phyloP scores from a whole-genome alignment of 2,329 filamentous ascomycete species.

The Sporothrix schenckii region DNA sequence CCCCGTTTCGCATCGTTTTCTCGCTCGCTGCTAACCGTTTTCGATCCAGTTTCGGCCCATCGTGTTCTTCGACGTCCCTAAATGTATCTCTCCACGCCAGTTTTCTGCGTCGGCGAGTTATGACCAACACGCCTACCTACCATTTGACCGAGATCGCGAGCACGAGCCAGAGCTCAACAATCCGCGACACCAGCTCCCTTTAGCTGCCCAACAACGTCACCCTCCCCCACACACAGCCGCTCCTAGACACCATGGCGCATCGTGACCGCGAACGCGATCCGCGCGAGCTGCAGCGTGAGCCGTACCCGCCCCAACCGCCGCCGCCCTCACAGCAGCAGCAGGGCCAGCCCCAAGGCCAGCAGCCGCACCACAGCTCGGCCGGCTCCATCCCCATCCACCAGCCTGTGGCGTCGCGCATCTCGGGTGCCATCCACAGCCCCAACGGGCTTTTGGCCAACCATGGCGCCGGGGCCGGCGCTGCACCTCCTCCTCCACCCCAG shows the following conservation, averaged over 20 bases:
- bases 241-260: constrained; percentile 52
- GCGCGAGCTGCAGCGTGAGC: constrained; percentile 64
- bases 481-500: constrained; percentile 48
- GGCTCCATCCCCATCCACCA: constrained; percentile 92
- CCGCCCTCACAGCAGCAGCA: constrained; percentile 32
- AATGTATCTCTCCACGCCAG: constrained; percentile 29
- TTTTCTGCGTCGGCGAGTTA: constrained; percentile 37
- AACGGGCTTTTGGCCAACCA: constrained; percentile 82
- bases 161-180: constrained; percentile 51
- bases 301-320: constrained; percentile 47
- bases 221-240: background rate
- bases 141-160: constrained; percentile 47
- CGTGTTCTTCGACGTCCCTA: constrained; percentile 20
- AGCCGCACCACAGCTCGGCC: constrained; percentile 81
- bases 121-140: constrained; percentile 49
- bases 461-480: constrained; percentile 47
- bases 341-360: constrained; percentile 47
- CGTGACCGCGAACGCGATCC: constrained; percentile 65
- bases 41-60: background rate
- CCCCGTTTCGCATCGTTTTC: too few relatives aligned
- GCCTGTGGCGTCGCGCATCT: constrained; percentile 80
- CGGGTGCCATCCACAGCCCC: constrained; percentile 85
- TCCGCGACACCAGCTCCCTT: constrained; percentile 46
- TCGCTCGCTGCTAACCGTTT: background rate
- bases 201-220: constrained; percentile 39